Base-by-base conservation (phyloP, 306 rosid species). In the Erythrophleum fordii region DNA sequence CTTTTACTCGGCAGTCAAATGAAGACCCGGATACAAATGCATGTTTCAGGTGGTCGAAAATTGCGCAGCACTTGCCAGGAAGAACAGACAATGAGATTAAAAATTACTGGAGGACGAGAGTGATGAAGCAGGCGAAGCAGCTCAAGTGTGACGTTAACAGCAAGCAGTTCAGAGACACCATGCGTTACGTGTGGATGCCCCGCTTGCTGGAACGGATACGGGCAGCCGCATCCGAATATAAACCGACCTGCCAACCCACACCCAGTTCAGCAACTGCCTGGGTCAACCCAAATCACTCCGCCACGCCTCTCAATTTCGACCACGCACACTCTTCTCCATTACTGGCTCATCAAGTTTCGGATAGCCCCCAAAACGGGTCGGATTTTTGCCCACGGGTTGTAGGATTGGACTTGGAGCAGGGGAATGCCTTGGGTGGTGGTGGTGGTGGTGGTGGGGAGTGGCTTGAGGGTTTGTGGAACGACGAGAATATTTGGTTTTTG, bases 41-140 rank as follows among this genome's bases (percentile, higher is more conserved):
- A 6, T 14, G 34, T 10, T 12, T 1, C 72, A 92, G 97, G 72
- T 93, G 97, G 97, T 93, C 97, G 8, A 93, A 91, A 74, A 93
- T 93, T 23, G 97, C 97, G 2, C 91, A 91, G 39, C 89, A 89
- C 28, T 86, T 93, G 89, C 97, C 97, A 0, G 97, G 97, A 35
- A 72, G 97, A 71, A 93, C 97, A 0, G 97, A 93, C 55, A 93
- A 93, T 18, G 97, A 93, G 80, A 93, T 93, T 0, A 93, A 93
- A 53, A 93, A 93, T 66, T 91, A 93, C 29, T 93, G 97, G 97
- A 85, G 97, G 69, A 93, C 97, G 17, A 84, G 96, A 9, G 97
- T 93, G 26, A 88, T 88, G 59, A 93, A 93, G 64, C 96, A 91
- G 48, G 97, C 97, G 34, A 93, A 87, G 81, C 95, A 91, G 80